Base-by-base conservation (phyloP, 805 yeast genomes). In the Metschnikowia lachancei region DNA sequence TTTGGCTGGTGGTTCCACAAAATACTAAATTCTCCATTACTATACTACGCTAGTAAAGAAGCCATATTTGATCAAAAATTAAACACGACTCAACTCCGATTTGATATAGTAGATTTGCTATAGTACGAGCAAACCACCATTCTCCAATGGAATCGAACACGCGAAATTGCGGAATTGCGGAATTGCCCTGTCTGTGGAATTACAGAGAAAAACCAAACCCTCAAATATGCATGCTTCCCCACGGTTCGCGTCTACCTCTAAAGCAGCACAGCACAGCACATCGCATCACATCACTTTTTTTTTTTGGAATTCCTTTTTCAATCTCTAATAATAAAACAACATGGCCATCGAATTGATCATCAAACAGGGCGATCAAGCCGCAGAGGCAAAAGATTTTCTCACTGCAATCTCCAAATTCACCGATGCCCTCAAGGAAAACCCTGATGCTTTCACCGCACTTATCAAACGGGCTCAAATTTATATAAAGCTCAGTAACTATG, bases 391-490 rank as follows among this genome's bases (percentile, higher is more conserved):
- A 30, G 72, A 80, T 13, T 74, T 69, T 26, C 62, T 63, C 10
- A 60, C 65, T 6, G 87, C 87, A 1, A 59, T 79, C 19, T 54
- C 62, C 9, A 37, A 60, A 7, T 71, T 72, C 39, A 64, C 73
- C 4, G 49, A 56, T 0, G 75, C 80, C 0, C 54, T 82, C 16
- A 57, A 57, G 11, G 72, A 73, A 37, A 63, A 72, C 39, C 74
- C 80, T 0, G 61, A 60, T 2, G 76, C 83, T 14, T 70, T 77
- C 39, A 65, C 61, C 35, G 78, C 85, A 0, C 65, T 70, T 16
- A 47, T 77, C 2, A 72, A 81, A 51, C 62, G 82, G 47, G 68
- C 85, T 11, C 76, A 73, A 14, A 72, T 77, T 4, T 65, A 76
- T 52, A 76, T 76, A 50, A 75, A 79, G 53, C 55, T 72, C 38